A percentile compares a stretch with the other conserved stretches of the same genome.
These are phyloP conservation scores for Fusarium sp. DNA, from an alignment of 2,329 filamentous ascomycete genomes.

Conservation along the genomic window DNA sequence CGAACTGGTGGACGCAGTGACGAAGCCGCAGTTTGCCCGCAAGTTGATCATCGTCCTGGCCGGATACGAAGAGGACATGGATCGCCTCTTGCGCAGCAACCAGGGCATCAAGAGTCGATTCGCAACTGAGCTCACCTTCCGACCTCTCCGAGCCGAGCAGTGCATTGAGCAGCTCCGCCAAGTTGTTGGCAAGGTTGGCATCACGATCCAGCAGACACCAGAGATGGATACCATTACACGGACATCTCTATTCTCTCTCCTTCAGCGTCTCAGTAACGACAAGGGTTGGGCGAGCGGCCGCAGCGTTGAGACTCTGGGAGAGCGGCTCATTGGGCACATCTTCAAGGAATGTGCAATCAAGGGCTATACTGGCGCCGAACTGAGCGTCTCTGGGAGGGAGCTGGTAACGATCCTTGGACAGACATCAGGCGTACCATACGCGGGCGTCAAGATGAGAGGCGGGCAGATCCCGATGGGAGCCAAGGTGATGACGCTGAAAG, in stretches of 20 bases:
- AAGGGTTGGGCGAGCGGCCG: slow-evolving; percentile 70
- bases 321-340: slow-evolving; percentile 59
- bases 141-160: slow-evolving; percentile 54
- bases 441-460: slow-evolving; percentile 37
- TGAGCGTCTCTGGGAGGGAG: slow-evolving; percentile 43
- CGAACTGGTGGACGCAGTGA: slow-evolving; percentile 61
- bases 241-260: slow-evolving; percentile 45
- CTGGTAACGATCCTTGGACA: slow-evolving; percentile 44
- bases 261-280: slow-evolving; percentile 55
- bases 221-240: slow-evolving; percentile 39
- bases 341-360: slow-evolving; percentile 49
- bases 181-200: slow-evolving; percentile 46
- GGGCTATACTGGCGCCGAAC: slow-evolving; percentile 42
- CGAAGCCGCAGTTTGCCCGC: slow-evolving; percentile 65
- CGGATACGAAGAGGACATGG: slow-evolving; percentile 74
- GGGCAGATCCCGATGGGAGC: slow-evolving; percentile 44
- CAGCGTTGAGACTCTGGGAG: slow-evolving; percentile 67
- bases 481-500: slow-evolving; percentile 47
- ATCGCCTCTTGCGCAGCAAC: slow-evolving; percentile 69
- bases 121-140: slow-evolving; percentile 69
- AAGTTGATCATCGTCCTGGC: slow-evolving; percentile 75
- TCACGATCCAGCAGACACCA: slow-evolving; percentile 42
- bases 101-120: slow-evolving; percentile 72
- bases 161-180: slow-evolving; percentile 58
- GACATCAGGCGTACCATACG: slow-evolving; percentile 40